Base-by-base conservation (phyloP, 306 rosid species). In the Gastrolobium bilobum region DNA sequence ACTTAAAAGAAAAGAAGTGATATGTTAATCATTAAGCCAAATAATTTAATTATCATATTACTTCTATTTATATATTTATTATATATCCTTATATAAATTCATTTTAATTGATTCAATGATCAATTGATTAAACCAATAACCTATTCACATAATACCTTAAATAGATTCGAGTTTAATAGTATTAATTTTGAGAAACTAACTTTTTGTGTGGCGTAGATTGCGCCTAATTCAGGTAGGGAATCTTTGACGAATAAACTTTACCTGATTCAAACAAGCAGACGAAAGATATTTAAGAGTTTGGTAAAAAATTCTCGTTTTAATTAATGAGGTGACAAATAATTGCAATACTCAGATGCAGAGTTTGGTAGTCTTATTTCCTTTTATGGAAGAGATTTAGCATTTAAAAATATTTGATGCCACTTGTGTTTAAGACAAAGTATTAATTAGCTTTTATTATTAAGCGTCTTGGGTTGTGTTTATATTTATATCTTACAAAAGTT, bases 171-270 rank as follows among this genome's bases (percentile, higher is more conserved):
- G 26, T 20, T 20, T 20, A 20, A 20, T 20, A 20, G 1, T 20
- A 20, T 54, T 20, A 6, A 11, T 54, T 57, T 57, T 57, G 29
- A 30, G 66, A 57, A 40, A 73, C 79, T 20, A 14, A 4, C 13
- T 11, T 30, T 76, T 64, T 74, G 48, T 78, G 76, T 44, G 81
- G 80, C 7, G 76, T 65, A 34, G 26, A 61, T 71, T 29, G 15
- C 9, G 56, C 66, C 14, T 4, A 39, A 47, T 35, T 69, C 29
- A 15, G 10, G 33, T 50, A 61, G 33, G 15, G 71, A 54, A 54
- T 63, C 56, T 71, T 71, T 71, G 40, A 71, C 64, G 48, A 59
- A 30, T 48, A 13, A 60, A 13, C 20, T 20, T 73, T 43, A 26
- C 80, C 71, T 3, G 46, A 66, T 73, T 46, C 38, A 46, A 56